These are phyloP conservation scores for Chaetothyriales sp. DNA, from an alignment of 2,329 filamentous ascomycete species.

Conservation along the genomic window DNA sequence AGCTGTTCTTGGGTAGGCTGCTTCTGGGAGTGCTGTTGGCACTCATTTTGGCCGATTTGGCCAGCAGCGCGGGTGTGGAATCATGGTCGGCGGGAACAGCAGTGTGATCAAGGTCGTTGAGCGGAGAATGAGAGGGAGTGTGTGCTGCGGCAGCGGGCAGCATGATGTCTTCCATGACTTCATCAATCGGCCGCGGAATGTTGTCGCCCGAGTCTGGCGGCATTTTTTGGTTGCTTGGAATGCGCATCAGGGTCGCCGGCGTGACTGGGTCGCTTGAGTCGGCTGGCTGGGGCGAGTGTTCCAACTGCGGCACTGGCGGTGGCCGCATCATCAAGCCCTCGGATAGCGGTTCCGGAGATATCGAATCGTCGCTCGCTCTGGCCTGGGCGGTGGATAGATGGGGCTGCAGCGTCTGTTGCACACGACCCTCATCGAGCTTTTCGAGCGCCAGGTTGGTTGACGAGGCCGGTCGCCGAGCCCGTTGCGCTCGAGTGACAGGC, in stretches of 20 bases:
- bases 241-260: conserved; percentile 73
- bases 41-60: conserved; percentile 48
- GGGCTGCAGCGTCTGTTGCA: conserved; percentile 20
- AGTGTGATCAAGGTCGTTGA: not conserved
- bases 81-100: conserved; percentile 27
- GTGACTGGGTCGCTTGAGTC: conserved; percentile 48
- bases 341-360: conserved; percentile 35
- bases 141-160: conserved; percentile 57
- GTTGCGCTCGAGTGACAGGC: conserved; percentile 29
- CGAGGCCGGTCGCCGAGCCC: conserved; percentile 21
- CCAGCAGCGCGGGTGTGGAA: conserved; percentile 46
- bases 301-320: conserved; percentile 26
- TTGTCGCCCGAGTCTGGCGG: conserved; percentile 22
- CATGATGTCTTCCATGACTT: conserved; percentile 48
- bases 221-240: conserved; percentile 35
- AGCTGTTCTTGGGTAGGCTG: conserved; percentile 20
- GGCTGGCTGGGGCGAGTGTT: conserved; percentile 24
- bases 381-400: conserved; percentile 13
- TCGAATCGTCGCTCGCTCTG: conserved; percentile 29
- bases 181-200: conserved; percentile 34
- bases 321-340: conserved; percentile 37
- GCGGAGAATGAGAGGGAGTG: conserved; percentile 25
- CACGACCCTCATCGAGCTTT: conserved; percentile 21
- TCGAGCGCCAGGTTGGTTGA: conserved; percentile 17
- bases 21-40: conserved; percentile 29